These are phyloP conservation scores for Cucurbita maxima DNA, from an alignment of 306 rosid genomes.

Conservation along the genomic window DNA sequence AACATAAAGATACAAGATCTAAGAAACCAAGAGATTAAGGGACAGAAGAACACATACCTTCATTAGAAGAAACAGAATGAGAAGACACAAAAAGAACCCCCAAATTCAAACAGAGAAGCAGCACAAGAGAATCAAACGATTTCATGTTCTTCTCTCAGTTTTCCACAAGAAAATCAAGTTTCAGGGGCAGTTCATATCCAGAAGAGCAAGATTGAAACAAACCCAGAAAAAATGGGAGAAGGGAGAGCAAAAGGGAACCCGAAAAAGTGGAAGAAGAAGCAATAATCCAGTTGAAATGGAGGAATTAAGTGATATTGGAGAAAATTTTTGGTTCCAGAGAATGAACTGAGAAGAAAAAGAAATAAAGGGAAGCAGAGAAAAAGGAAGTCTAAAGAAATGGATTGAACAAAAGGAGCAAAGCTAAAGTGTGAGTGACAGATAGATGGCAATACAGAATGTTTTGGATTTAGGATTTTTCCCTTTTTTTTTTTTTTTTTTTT, in stretches of 20 bases:
- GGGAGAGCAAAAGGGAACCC: not conserved
- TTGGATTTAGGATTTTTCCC: not conserved
- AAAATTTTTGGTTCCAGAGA: not conserved
- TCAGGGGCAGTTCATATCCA: conserved; percentile 17
- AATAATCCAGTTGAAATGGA: not conserved
- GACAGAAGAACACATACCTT: conserved; percentile 34
- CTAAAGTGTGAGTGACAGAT: conserved; percentile 6
- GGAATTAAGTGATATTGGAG: not conserved
- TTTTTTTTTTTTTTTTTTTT: not conserved
- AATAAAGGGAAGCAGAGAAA: not conserved
- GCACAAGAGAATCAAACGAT: conserved; percentile 26
- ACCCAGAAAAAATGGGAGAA: not conserved
- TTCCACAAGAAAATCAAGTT: conserved; percentile 14
- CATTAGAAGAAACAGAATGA: conserved; percentile 34
- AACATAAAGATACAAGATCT: conserved; percentile 33
- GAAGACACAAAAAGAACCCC: conserved; percentile 28
- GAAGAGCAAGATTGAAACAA: conserved; percentile 13
- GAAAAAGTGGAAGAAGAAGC: not conserved
- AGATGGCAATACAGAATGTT: not conserved
- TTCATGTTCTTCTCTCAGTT: conserved; percentile 23
- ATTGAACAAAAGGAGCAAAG: not conserved
- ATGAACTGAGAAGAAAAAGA: not conserved
- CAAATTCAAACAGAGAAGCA: conserved; percentile 25
- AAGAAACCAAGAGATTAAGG: conserved; percentile 5
- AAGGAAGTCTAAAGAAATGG: not conserved